Base-by-base conservation (phyloP, 805 yeast genomes). In the Saturnispora zaruensis region DNA sequence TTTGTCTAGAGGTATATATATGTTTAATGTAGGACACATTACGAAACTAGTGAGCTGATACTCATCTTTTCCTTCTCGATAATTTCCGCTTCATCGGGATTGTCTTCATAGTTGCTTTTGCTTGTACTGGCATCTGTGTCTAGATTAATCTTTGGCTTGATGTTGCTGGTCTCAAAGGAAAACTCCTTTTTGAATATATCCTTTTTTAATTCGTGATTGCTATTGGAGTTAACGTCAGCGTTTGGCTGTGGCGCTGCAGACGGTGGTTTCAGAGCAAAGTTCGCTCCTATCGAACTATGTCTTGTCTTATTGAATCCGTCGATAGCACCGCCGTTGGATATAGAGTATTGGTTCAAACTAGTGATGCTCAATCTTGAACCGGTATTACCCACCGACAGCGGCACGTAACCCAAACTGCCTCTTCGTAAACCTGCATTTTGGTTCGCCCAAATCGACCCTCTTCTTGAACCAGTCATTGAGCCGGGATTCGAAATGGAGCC, bases 141-240 rank as follows among this genome's bases (percentile, higher is more conserved):
- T 36, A 36, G 13, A 18, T 36, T 20, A 18, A 36, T 36, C 9
- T 18, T 36, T 18, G 26, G 32, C 14, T 24, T 25, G 16, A 33
- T 16, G 7, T 38, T 18, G 16, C 26, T 45, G 21, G 40, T 37
- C 20, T 46, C 43, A 34, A 64, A 54, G 36, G 56, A 60, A 50
- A 64, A 64, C 36, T 59, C 63, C 49, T 61, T 59, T 45, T 63
- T 63, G 48, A 64, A 64, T 18, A 63, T 48, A 11, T 55, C 63
- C 36, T 53, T 51, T 30, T 48, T 55, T 33, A 47, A 44, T 23
- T 49, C 37, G 7, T 23, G 20, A 42, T 7, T 21, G n/a, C 21
- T 18, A 33, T 25, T 41, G 20, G 33, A 18, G 13, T 18, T 30
- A 33, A 28, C 36, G 13, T 36, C 40, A 16, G 13, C 11, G 21